Evolutionary conservation across 2,329 filamentous ascomycete genomes (phyloP).

Genomic region (Talaromyces pinophilus): DNA sequence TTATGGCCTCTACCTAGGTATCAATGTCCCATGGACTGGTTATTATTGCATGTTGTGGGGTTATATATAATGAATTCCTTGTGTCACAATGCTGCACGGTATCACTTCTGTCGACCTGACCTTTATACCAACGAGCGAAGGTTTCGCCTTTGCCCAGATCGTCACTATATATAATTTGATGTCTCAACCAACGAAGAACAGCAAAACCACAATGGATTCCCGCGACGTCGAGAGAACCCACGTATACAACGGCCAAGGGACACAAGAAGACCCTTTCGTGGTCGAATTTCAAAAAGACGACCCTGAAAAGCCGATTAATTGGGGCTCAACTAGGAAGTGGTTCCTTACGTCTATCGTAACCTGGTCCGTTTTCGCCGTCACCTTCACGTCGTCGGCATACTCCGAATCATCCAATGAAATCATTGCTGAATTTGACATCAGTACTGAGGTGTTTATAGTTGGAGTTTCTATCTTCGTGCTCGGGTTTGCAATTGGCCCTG

Average conservation of each 20-base stretch:
- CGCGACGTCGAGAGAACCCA: slow-evolving; percentile 8
- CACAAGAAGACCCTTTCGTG: slow-evolving; percentile 45
- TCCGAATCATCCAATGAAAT: slow-evolving; percentile 30
- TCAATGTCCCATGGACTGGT: background rate
- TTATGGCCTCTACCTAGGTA: background rate
- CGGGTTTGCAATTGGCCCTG: slow-evolving; percentile 34
- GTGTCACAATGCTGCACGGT: background rate
- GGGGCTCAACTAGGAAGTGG: slow-evolving; percentile 41
- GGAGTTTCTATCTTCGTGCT: slow-evolving; percentile 43
- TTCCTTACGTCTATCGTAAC: slow-evolving; percentile 41
- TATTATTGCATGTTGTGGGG: background rate
- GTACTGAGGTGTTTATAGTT: slow-evolving; percentile 32
- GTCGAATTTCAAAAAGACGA: slow-evolving; percentile 47
- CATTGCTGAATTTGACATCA: slow-evolving; percentile 31
- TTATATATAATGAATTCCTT: background rate
- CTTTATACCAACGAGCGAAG: background rate
- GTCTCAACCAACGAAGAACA: background rate
- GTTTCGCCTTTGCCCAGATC: background rate
- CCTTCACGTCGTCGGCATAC: slow-evolving; percentile 41
- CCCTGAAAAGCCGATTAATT: slow-evolving; percentile 44
- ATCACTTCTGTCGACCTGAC: background rate
- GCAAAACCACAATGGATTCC: background rate
- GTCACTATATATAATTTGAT: background rate
- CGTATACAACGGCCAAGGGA: slow-evolving; percentile 42
- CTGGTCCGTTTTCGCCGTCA: slow-evolving; percentile 45